A percentile compares a stretch with the other conserved stretches of the same genome.
Evolutionary conservation across 2,329 filamentous ascomycete species (phyloP).

Genomic region (Davidsoniella virescens): DNA sequence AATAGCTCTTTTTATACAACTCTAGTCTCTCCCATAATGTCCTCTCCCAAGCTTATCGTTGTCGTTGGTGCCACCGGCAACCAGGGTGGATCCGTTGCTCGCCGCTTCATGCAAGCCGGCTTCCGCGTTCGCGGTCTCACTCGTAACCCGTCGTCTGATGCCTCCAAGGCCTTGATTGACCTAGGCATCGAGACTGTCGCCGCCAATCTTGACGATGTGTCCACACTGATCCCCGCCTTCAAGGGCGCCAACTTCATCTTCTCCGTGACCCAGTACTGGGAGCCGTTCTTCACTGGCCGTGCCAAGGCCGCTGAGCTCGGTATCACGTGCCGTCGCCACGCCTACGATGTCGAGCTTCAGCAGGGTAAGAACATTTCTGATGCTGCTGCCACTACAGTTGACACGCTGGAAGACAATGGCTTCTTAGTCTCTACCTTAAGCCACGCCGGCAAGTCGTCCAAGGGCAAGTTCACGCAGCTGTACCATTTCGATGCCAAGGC

Average conservation of each 20-base stretch:
- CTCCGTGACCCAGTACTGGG: slow-evolving; percentile 39
- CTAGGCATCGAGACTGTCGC: slow-evolving; percentile 28
- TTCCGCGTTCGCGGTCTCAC: slow-evolving; percentile 33
- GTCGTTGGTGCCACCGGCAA: slow-evolving; percentile 33
- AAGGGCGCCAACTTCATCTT: slow-evolving; percentile 34
- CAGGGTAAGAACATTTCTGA: slow-evolving; percentile 40
- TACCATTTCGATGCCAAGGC: slow-evolving; percentile 40
- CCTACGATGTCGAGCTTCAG: slow-evolving; percentile 31
- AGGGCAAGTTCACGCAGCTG: slow-evolving; percentile 28
- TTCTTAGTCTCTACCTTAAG: slow-evolving; percentile 36
- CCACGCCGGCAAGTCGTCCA: slow-evolving; percentile 29
- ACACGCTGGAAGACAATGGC: slow-evolving; percentile 28
- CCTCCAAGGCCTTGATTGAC: slow-evolving; percentile 24
- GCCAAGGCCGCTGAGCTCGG: slow-evolving; percentile 23
- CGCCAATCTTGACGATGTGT: slow-evolving; percentile 28
- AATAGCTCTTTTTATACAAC: background rate
- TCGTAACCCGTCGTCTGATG: slow-evolving; percentile 25
- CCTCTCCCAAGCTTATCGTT: slow-evolving; percentile 23
- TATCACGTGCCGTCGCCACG: slow-evolving; percentile 26
- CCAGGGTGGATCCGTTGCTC: slow-evolving; percentile 37
- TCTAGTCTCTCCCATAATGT: slow-evolving; percentile 7
- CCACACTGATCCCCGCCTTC: slow-evolving; percentile 26
- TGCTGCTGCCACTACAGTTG: slow-evolving; percentile 28
- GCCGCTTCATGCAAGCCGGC: slow-evolving; percentile 25
- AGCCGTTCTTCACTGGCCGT: slow-evolving; percentile 30